These are phyloP conservation scores for Gastrolobium villosum DNA, from an alignment of 306 rosid species.

Conservation along the genomic window DNA sequence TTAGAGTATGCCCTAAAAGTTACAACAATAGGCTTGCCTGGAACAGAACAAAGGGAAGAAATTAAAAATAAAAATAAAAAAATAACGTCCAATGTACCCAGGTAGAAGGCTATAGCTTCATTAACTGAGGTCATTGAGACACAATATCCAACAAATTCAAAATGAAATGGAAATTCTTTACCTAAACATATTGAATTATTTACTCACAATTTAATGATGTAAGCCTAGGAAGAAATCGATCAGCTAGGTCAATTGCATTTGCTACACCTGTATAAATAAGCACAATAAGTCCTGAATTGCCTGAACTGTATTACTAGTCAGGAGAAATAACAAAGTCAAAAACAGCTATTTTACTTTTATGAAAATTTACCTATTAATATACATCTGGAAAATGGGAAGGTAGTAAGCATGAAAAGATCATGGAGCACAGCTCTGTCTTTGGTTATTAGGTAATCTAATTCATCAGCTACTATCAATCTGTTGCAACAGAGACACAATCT, in stretches of 20 bases:
- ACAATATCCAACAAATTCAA: neutral
- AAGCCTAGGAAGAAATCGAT: constrained; percentile 24
- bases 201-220: constrained; percentile 78
- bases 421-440: constrained; percentile 77
- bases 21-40: constrained; percentile 74
- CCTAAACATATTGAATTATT: neutral
- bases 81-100: neutral
- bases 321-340: constrained; percentile 46
- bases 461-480: no score
- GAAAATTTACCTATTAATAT: no score
- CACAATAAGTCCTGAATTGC: no score
- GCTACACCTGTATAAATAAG: no score
- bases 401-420: constrained; percentile 70
- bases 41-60: constrained; percentile 11
- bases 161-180: neutral
- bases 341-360: no score
- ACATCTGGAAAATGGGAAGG: no score
- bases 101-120: constrained; percentile 18
- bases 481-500: no score
- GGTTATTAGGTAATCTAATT: constrained; percentile 63
- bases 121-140: neutral
- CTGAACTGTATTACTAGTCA: neutral
- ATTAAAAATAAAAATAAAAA: neutral
- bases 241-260: no score
- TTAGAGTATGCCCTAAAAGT: constrained; percentile 72